phyloP scores from a whole-genome alignment of 2,329 filamentous ascomycete species.

The Paracamarosporium sp. region DNA sequence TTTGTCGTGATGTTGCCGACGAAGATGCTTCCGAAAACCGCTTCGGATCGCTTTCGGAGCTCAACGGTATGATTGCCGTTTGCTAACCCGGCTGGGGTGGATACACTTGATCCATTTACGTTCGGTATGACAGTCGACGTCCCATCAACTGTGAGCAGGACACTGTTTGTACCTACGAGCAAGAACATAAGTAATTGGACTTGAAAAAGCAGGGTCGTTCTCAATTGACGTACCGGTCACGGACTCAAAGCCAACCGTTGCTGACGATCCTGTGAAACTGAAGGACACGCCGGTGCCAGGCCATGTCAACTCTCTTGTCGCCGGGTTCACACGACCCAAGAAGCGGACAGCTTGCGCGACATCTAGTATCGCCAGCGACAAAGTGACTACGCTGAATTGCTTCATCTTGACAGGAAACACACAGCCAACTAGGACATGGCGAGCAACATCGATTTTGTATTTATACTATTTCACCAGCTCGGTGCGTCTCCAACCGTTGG shows the following conservation, averaged over 20 bases:
- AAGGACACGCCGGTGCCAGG: slow-evolving; percentile 53
- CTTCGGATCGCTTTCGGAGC: slow-evolving; percentile 50
- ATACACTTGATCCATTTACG: slow-evolving; percentile 37
- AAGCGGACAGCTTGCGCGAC: slow-evolving; percentile 14
- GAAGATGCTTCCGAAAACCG: slow-evolving; percentile 41
- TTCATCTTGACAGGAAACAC: background rate
- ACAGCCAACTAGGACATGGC: background rate
- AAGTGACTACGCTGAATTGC: background rate
- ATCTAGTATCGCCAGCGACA: background rate
- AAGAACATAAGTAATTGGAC: background rate
- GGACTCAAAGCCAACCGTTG: slow-evolving; percentile 42
- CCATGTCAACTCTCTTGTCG: slow-evolving; percentile 54
- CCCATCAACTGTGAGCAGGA: slow-evolving; percentile 42
- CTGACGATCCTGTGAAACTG: slow-evolving; percentile 50
- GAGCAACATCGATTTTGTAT: background rate
- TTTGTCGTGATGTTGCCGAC: slow-evolving; percentile 36
- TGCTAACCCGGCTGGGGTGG: slow-evolving; percentile 37
- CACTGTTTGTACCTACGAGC: background rate
- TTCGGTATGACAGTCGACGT: slow-evolving; percentile 29
- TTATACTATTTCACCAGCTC: background rate
- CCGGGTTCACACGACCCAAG: slow-evolving; percentile 52
- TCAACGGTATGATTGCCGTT: slow-evolving; percentile 46
- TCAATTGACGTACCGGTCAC: slow-evolving; percentile 43
- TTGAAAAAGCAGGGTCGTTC: slow-evolving; percentile 11
- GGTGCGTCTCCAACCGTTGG: background rate